A percentile compares a stretch with the other conserved stretches of the same genome.
Conservation (phyloP, 352 stramenopile genomes). For the Phytophthora podocarpi region DNA sequence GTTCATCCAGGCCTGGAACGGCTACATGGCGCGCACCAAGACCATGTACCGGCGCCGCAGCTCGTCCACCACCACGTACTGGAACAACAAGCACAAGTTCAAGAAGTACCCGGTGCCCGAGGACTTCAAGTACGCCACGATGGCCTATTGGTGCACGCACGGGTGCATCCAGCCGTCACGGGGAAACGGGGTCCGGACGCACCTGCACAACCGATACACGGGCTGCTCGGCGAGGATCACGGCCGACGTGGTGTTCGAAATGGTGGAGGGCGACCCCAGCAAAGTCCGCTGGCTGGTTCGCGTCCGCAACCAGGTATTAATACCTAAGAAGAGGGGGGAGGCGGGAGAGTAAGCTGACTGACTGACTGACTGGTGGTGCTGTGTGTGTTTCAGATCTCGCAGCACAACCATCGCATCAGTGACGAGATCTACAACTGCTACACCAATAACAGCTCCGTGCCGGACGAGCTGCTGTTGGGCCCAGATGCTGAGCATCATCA, state of each 20-base stretch:
- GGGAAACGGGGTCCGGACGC: slow-evolving; percentile 70
- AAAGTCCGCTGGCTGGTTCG: slow-evolving; percentile 70
- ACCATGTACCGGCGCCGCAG: slow-evolving; percentile 79
- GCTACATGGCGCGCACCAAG: slow-evolving; percentile 73
- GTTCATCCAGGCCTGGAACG: slow-evolving; percentile 68
- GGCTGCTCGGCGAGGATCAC: slow-evolving; percentile 76
- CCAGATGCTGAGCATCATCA: slow-evolving; percentile 21
- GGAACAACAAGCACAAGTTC: slow-evolving; percentile 79
- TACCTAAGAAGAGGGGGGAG: neutral
- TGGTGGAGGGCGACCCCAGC: slow-evolving; percentile 39
- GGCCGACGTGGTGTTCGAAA: slow-evolving; percentile 74
- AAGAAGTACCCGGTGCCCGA: slow-evolving; percentile 75
- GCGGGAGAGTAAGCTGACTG: neutral
- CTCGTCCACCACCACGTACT: slow-evolving; percentile 72
- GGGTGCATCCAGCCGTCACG: slow-evolving; percentile 80
- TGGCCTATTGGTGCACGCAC: slow-evolving; percentile 87
- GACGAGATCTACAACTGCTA: slow-evolving; percentile 84
- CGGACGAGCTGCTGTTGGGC: slow-evolving; percentile 67
- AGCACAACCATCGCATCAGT: slow-evolving; percentile 80
- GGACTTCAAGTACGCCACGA: slow-evolving; percentile 80
- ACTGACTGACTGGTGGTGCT: neutral
- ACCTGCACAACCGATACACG: slow-evolving; percentile 82
- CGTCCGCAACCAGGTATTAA: slow-evolving; percentile 70
- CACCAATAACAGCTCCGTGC: slow-evolving; percentile 80
- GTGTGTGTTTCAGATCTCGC: slow-evolving; percentile 48